Evolutionary conservation across 1,284 basidiomycete genomes (phyloP), one percentile per base, ranked within the genome.

Genomic region (Fomitopsis betulina): DNA sequence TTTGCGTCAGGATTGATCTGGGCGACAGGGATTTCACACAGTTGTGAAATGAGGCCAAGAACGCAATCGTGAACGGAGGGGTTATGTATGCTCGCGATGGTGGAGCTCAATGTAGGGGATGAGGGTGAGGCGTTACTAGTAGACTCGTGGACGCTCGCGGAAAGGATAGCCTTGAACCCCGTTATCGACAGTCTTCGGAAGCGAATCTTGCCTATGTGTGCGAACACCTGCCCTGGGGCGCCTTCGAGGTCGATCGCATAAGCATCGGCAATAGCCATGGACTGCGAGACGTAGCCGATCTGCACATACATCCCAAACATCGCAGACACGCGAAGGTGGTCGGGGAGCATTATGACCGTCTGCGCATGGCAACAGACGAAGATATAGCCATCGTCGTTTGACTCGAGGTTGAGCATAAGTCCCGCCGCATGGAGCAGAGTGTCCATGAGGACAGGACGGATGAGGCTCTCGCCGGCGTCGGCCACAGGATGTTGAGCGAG

Each of bases 351-450:
- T 55, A 77, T 77, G 43, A 85, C 72, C 12, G 74, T 68, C 25
- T 76, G 79, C 32, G 87, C 75, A 38, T 79, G 75, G 39, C 70
- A 77, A 73, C 88, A 90, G 58, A 91, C 85, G 67, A 81, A 87
- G 0, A 78, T 83, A 52, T 87, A 15, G 49, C 33, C 80, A 37
- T 80, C 73, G 23, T 72, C 61, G 2, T 71, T 72, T 2, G 77
- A 80, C 40, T 75, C 78, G 67, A 83, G 69, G 68, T 90, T 91
- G 30, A 82, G 77, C 43, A 89, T 72, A 69, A 91, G 87, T 1
- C 88, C 88, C 0, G 86, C 82, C 33, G 81, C 76, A 59, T 91
- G 88, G 33, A 89, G 73, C 25, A 90, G 72, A 0, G 84, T 81
- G 63, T 91, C 88, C 54, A 82, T 73, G 69, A 88, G 87, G n/a